Base-by-base conservation (phyloP, 768 basidiomycete species). In the Kwoniella bestiolae region DNA sequence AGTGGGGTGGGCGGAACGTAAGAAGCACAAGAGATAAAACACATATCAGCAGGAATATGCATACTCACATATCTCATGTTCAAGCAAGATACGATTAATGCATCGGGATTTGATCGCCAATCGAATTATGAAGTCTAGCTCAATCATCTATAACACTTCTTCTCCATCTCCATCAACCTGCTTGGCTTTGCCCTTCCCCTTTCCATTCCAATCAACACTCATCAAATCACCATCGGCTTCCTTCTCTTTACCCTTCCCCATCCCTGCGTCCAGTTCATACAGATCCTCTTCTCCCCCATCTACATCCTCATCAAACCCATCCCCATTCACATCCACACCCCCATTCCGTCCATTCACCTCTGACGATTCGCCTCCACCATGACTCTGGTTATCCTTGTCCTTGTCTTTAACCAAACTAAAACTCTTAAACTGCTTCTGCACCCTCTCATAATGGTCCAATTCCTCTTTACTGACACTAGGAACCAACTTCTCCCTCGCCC, bases 361-460 rank as follows among this genome's bases (percentile, higher is more conserved):
- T n/a, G n/a, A n/a, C n/a, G n/a, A n/a, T n/a, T n/a, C n/a, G n/a
- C n/a, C n/a, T n/a, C n/a, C n/a, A n/a, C n/a, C n/a, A n/a, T n/a
- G n/a, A n/a, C n/a, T n/a, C n/a, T n/a, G n/a, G n/a, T n/a, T n/a
- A 38, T 70, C 65, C 58, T 77, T 80, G 35, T 82, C 78, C 25
- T 9, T 89, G 87, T 28, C 56, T 35, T 26, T 59, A 8, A 12
- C 65, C 65, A 50, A 70, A 31, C 56, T 64, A 21, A 52, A 69
- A 16, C 67, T 70, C 53, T 69, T 67, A 78, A 94, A 93, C 38
- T 85, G 85, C 69, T 83, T 81, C 79, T 91, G 90, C 9, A 96
- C 86, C 61, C 82, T 81, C 51, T 84, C 84, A 79, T 98, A 98
- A 74, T 92, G 90, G 1, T 86, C 85, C 87, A 98, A 88, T 79